phyloP scores from a whole-genome alignment of 2,329 filamentous ascomycete species.

The Madurella mycetomatis region DNA sequence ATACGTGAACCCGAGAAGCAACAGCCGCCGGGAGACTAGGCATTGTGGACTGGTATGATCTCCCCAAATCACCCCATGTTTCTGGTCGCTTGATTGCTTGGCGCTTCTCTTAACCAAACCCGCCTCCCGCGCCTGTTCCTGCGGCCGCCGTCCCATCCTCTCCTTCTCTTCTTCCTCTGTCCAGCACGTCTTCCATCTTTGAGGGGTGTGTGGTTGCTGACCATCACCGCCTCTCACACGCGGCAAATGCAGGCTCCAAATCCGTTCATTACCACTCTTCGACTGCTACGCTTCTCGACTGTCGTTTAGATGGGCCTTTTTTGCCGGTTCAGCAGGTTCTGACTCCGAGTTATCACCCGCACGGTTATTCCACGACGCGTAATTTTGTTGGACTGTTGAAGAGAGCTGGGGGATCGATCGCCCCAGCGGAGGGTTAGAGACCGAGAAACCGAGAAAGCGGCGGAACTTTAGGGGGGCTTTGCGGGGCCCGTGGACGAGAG shows the following conservation, averaged over 20 bases:
- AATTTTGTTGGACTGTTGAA: conserved; percentile 10
- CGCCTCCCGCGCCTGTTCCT: conserved; percentile 25
- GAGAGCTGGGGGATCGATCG: conserved; percentile 11
- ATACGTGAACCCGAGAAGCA: conserved; percentile 3
- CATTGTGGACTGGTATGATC: conserved; percentile 43
- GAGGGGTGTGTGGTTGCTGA: conserved; percentile 34
- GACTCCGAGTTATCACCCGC: conserved; percentile 35
- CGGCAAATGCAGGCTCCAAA: conserved; percentile 34
- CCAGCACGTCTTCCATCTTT: conserved; percentile 24
- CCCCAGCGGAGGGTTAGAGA: conserved; percentile 15
- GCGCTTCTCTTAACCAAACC: conserved; percentile 32
- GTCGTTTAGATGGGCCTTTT: conserved; percentile 31
- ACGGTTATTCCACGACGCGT: background rate
- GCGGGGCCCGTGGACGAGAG: conserved; percentile 8
- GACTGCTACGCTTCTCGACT: conserved; percentile 21
- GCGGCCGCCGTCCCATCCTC: conserved; percentile 15
- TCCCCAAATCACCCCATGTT: conserved; percentile 39
- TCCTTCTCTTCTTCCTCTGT: conserved; percentile 22
- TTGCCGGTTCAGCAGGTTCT: conserved; percentile 51
- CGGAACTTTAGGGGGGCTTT: conserved; percentile 8
- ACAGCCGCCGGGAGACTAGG: conserved; percentile 30
- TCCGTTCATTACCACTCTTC: conserved; percentile 29
- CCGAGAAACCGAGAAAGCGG: conserved; percentile 6
- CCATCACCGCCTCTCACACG: conserved; percentile 27
- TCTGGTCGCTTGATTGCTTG: conserved; percentile 34